Base-by-base conservation (phyloP, 768 basidiomycete species). In the Dictyophora rubrovolvata region DNA sequence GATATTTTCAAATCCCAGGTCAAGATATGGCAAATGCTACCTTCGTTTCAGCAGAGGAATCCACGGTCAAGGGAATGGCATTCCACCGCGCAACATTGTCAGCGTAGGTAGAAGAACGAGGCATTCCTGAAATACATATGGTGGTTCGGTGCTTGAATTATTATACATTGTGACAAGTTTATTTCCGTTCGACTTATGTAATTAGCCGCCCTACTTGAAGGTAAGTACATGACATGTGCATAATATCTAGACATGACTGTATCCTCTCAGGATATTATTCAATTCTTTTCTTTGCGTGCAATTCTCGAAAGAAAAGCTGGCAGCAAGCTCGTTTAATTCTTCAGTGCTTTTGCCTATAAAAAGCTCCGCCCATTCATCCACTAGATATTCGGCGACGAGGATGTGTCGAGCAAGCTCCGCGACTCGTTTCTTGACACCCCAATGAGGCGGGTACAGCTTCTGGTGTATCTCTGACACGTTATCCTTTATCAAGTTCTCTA, bases 311-410 rank as follows among this genome's bases (percentile, higher is more conserved):
- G 74, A 75, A 74, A 92, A 90, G 69, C 86, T 86, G 64, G 76
- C 74, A n/a, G 89, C 88, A 53, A 92, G 76, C 62, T 73, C 78
- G 63, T 92, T 88, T 48, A 92, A 67, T 72, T 89, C 81, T 53
- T 68, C 74, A 64, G 79, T 72, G 35, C 69, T 77, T 74, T 79
- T 80, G 0, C 83, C 82, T 14, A 74, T 64, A 66, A 87, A 85
- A 67, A 84, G 81, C 49, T 83, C 81, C 20, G 85, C 85, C 84
- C 85, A 88, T 67, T 86, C 86, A 69, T 75, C 76, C 48, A 86
- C 77, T 59, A 89, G 73, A 69, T 80, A 88, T 70, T 88, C 89
- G 35, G 79, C 75, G 5, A 91, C 71, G 5, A 91, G 72, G 56
- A 87, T 86, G 68, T 81, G 80, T 53, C 89, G 76, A 10, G 85